Evolutionary conservation across 2,329 filamentous ascomycete species (phyloP).

Genomic region (Microcyclospora tardicrescens): DNA sequence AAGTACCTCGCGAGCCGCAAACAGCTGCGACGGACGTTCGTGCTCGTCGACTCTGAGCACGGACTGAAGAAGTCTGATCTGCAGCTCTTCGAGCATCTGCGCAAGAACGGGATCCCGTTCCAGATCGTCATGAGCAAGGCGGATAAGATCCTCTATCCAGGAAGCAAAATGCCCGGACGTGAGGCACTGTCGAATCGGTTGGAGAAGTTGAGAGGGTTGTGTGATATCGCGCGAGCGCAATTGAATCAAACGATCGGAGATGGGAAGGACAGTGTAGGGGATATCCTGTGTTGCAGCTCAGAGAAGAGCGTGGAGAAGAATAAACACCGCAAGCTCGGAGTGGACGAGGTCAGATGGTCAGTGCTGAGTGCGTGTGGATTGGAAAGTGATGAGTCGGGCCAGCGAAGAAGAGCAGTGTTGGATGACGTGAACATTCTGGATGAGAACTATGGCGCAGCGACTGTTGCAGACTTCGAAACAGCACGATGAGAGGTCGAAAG

Average conservation of each 20-base stretch:
- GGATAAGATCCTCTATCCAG: slow-evolving; percentile 40
- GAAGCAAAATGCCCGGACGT: slow-evolving; percentile 13
- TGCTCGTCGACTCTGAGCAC: slow-evolving; percentile 51
- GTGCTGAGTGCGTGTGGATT: slow-evolving; percentile 50
- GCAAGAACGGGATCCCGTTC: slow-evolving; percentile 44
- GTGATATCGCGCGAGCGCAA: slow-evolving; percentile 26
- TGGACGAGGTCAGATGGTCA: slow-evolving; percentile 51
- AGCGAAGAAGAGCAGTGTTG: slow-evolving; percentile 2
- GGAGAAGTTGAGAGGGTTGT: slow-evolving; percentile 24
- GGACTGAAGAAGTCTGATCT: slow-evolving; percentile 50
- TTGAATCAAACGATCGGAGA: slow-evolving; percentile 29
- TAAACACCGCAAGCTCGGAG: slow-evolving; percentile 43
- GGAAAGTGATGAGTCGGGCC: slow-evolving; percentile 26
- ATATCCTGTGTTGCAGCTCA: slow-evolving; percentile 47
- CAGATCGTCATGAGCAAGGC: slow-evolving; percentile 56
- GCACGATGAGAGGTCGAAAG: not conserved
- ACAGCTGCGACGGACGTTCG: slow-evolving; percentile 50
- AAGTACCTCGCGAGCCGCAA: slow-evolving; percentile 52
- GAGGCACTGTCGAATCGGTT: slow-evolving; percentile 17
- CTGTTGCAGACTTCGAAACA: not conserved
- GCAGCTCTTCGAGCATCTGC: slow-evolving; percentile 43
- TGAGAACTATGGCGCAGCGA: not conserved
- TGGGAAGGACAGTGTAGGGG: slow-evolving; percentile 36
- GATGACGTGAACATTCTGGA: slow-evolving; percentile 5
- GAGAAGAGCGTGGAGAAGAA: slow-evolving; percentile 35